phyloP scores from a whole-genome alignment of 306 rosid species.

The Malus sylvestris region DNA sequence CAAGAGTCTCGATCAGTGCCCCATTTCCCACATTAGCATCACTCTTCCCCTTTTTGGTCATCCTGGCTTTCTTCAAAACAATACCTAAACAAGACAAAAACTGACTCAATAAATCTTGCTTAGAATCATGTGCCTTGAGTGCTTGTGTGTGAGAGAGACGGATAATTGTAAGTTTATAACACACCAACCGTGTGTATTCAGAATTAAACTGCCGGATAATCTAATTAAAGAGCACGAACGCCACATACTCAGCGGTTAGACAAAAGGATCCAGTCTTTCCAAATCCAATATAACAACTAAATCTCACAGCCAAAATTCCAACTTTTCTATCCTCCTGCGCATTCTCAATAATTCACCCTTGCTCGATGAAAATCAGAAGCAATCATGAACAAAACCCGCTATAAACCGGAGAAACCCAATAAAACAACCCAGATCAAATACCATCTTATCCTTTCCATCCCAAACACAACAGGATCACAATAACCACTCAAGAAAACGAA shows the following conservation, averaged over 20 bases:
- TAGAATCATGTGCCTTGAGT: not conserved
- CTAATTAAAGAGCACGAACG: not conserved
- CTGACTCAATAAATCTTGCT: not conserved
- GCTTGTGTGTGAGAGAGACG: not conserved
- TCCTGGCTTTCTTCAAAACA: conserved; percentile 76
- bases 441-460: conserved; percentile 4
- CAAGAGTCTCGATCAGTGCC: conserved; percentile 53
- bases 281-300: not conserved
- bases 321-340: not conserved
- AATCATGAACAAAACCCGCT: not conserved
- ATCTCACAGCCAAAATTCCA: not conserved
- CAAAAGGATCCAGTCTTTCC: not conserved
- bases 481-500: not conserved
- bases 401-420: not conserved
- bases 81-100: conserved; percentile 39
- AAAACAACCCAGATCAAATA: conserved; percentile 17
- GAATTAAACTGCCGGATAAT: not conserved
- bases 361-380: not conserved
- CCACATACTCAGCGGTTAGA: not conserved
- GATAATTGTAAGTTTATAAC: not conserved
- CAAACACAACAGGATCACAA: conserved; percentile 3
- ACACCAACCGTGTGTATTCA: not conserved
- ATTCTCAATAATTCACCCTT: not conserved
- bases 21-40: conserved; percentile 41
- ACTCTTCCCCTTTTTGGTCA: conserved; percentile 59